Evolutionary conservation across 2,329 filamentous ascomycete species (phyloP), one percentile per base, ranked within the genome.

Genomic region (Biscogniauxia marginata): DNA sequence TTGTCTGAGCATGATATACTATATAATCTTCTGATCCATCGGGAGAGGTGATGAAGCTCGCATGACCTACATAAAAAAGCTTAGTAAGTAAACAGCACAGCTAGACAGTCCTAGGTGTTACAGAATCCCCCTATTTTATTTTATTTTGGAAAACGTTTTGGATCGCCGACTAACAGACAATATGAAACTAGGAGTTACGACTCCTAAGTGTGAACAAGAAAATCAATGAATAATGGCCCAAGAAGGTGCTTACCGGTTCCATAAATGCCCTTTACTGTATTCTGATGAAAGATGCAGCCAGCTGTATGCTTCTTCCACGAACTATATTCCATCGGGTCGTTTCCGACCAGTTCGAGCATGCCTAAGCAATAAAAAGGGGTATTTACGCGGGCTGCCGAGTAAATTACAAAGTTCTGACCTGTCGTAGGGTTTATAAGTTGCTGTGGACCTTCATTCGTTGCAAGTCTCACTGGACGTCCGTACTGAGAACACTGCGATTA

Each of bases 361-460:
- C 71, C 72, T 0, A 73, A 64, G 55, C 70, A 74, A 60, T 73
- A 73, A 58, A 68, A 73, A 2, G 71, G 72, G 7, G 71, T 74
- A 53, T 73, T 71, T 7, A 73, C 70, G 8, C 72, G 66, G n/a
- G 72, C 70, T 7, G 70, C 72, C 9, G 70, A 73, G 59, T 73
- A 73, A 18, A 73, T 66, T 22, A 73, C 64, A 45, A 74, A 72
- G 52, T 69, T 68, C 52, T 74, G 71, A 19, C 70, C 70, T 39
- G 70, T 74, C 53, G 58, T 66, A 9, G 71, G 71, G 50, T 74
- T 73, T n/a, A 62, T 67, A 47, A 74, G 70, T 53, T 73, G 70
- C 55, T 73, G 65, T 1, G 71, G 71, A 1, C 70, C 71, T 50
- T 74, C 71, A 55, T 74, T 73, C 7, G 70, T 72, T 19, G 71